These are phyloP conservation scores for Leccinum imitatum DNA, from an alignment of 768 basidiomycete species.

Conservation along the genomic window DNA sequence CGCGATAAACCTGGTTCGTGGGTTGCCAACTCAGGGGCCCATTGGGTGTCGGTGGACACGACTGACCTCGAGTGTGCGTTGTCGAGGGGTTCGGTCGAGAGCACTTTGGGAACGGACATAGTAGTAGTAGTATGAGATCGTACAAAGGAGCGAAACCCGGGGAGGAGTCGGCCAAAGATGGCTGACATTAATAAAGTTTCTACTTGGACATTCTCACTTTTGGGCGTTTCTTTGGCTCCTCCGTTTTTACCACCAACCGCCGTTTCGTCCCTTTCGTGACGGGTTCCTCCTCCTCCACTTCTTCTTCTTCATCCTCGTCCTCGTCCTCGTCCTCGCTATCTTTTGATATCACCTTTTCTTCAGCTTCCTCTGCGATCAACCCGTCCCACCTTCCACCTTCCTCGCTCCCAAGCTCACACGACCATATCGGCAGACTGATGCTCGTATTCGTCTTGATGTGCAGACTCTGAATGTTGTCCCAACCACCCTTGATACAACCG, in stretches of 20 bases:
- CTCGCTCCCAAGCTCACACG: slow-evolving; percentile 61
- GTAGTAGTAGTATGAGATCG: slow-evolving; percentile 4
- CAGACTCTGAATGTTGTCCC: slow-evolving; percentile 89
- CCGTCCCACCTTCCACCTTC: slow-evolving; percentile 33
- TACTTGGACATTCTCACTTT: background rate
- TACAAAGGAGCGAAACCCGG: background rate
- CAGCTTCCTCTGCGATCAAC: slow-evolving; percentile 20
- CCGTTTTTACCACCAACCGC: slow-evolving; percentile 5
- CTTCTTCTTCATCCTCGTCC: background rate
- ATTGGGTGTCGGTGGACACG: background rate
- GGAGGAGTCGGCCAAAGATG: slow-evolving; percentile 7
- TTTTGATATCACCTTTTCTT: slow-evolving; percentile 1
- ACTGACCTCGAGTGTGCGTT: slow-evolving; percentile 58
- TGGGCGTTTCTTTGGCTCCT: slow-evolving; percentile 21
- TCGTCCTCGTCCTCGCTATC: background rate
- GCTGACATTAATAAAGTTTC: background rate
- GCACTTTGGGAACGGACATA: slow-evolving; percentile 48
- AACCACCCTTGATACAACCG: slow-evolving; percentile 69
- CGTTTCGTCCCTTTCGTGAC: slow-evolving; percentile 13
- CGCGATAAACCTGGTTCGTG: slow-evolving; percentile 68
- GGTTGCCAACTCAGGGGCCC: slow-evolving; percentile 1
- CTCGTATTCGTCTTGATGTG: slow-evolving; percentile 89
- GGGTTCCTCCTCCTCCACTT: background rate
- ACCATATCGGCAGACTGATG: slow-evolving; percentile 89
- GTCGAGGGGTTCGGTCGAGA: slow-evolving; percentile 51